A percentile compares a stretch with the other conserved stretches of the same genome.
Evolutionary conservation across 176 grass and related monocot species (phyloP).

Genomic region (Echinochloa phyllopogon): DNA sequence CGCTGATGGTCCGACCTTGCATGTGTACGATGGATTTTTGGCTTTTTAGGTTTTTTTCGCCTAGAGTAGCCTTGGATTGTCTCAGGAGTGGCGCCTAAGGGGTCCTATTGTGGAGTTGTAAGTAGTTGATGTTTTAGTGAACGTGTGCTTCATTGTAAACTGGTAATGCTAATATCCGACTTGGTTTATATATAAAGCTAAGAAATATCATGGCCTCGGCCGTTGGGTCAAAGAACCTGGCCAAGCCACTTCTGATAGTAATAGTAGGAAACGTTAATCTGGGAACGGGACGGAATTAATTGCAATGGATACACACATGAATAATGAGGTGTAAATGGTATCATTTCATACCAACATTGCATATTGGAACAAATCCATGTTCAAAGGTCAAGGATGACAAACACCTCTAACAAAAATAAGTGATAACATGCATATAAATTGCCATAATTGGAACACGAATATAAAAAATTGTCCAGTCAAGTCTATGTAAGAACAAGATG

Average conservation of each 20-base stretch:
- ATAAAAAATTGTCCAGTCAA: background rate
- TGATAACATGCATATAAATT: background rate
- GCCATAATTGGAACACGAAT: background rate
- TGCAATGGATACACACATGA: background rate
- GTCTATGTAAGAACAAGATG: background rate
- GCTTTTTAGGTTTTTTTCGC: no score
- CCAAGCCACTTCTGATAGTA: conserved; percentile 93
- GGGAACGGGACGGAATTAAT: conserved; percentile 20
- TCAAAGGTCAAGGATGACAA: conserved; percentile 12
- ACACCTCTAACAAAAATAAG: background rate
- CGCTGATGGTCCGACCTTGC: no score
- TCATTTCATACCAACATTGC: background rate
- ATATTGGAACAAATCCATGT: background rate
- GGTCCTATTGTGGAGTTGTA: no score
- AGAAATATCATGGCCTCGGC: no score
- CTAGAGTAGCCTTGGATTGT: no score
- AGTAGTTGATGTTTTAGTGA: no score
- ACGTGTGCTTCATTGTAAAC: no score
- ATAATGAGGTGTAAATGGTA: background rate
- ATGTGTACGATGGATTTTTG: no score
- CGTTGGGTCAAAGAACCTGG: no score
- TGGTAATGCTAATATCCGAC: no score
- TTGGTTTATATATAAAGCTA: no score
- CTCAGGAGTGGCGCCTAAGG: no score
- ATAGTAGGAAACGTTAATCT: conserved; percentile 96